Evolutionary conservation across 108 stramenopile species (phyloP), one percentile per base, ranked within the genome.

Genomic region (Epithemia pelagica): DNA sequence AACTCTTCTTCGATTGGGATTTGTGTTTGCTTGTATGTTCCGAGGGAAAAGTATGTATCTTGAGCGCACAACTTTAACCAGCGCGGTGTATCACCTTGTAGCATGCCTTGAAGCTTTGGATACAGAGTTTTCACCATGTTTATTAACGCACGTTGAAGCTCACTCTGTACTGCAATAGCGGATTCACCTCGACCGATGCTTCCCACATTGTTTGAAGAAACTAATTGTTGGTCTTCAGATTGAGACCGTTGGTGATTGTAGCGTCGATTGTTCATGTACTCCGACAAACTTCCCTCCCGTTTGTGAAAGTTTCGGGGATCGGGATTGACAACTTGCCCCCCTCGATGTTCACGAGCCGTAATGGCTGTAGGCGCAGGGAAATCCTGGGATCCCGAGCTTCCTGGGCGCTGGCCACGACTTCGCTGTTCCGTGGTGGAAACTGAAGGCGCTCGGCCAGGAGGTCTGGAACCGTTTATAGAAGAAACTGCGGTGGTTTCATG

Each of bases 91-190:
- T 84, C 88, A 32, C 59, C 71, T 27, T 69, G 66, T 32, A 94
- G 73, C 21, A 88, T 74, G n/a, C 73, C 84, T 28, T 72, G 65
- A 54, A 95, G 29, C 32, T 62, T 77, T 21, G 90, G 90, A 46
- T 80, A 76, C 8, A 95, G 74, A 20, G 76, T 76, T 67, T 85
- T 90, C 20, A 77, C 72, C 52, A 90, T 58, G 25, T 66, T 74
- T 26, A 83, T 81, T 58, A 91, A 90, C 1, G 88, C 79, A 62
- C 86, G 74, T 65, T 95, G 93, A 7, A 95, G 73, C 64, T 95
- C 93, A 62, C 88, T 80, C 72, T 95, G 93, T 37, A 95, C 82
- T 18, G 78, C 87, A 46, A 95, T 95, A 0, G 90, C 93, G 30
- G 82, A 71, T 67, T 90, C 89, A 21, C 84, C 82, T 18, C 86